phyloP scores from a whole-genome alignment of 1,284 basidiomycete species.

The Cystobasidium pallidum region DNA sequence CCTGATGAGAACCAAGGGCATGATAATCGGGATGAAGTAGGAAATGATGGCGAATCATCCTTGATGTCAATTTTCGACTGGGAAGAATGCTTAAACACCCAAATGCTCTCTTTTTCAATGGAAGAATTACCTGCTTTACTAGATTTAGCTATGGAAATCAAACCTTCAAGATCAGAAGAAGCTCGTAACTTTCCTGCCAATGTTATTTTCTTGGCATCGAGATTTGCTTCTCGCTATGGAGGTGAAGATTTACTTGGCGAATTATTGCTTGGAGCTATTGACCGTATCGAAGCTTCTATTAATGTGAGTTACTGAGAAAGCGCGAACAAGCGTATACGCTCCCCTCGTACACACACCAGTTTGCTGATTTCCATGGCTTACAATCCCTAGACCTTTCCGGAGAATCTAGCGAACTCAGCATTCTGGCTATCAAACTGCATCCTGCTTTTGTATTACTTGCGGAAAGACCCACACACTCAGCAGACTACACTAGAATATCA shows the following conservation, averaged over 20 bases:
- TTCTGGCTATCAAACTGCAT: constrained; percentile 96
- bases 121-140: constrained; percentile 74
- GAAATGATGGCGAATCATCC: constrained; percentile 28
- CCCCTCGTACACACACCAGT: no score
- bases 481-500: constrained; percentile 43
- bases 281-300: constrained; percentile 86
- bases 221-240: constrained; percentile 78
- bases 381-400: constrained; percentile 67
- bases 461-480: constrained; percentile 65
- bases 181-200: constrained; percentile 57
- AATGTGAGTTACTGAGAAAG: constrained; percentile 67
- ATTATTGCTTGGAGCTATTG: constrained; percentile 83
- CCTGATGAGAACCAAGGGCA: constrained; percentile 5
- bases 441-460: constrained; percentile 84
- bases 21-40: constrained; percentile 46
- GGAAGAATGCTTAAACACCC: constrained; percentile 49
- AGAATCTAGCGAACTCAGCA: constrained; percentile 80
- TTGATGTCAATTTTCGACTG: constrained; percentile 46
- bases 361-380: no score
- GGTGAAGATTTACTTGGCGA: constrained; percentile 82
- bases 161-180: constrained; percentile 61
- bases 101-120: constrained; percentile 88
- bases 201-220: constrained; percentile 64
- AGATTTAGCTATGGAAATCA: constrained; percentile 69
- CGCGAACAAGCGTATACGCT: no score